Conservation (phyloP, 2,329 filamentous ascomycete species). For the Colletotrichum sp. region DNA sequence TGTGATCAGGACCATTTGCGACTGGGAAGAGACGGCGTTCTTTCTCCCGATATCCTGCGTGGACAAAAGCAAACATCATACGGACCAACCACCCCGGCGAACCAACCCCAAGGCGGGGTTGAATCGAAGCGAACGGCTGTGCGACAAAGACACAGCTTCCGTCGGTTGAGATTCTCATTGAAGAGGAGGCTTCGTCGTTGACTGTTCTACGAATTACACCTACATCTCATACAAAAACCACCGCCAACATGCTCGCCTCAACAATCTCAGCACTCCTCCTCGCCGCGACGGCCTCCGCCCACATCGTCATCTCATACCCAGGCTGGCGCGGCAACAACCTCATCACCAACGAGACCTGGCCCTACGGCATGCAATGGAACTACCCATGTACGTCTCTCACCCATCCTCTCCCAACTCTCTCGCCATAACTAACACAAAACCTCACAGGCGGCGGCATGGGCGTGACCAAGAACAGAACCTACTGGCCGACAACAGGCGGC, state of each 20-base stretch:
- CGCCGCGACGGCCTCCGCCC: slow-evolving; percentile 63
- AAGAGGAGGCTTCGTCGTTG: background rate
- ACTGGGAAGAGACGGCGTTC: background rate
- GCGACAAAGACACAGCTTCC: background rate
- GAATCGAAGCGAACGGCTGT: background rate
- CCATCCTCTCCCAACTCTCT: background rate
- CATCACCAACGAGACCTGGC: slow-evolving; percentile 77
- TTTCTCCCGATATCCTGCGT: background rate
- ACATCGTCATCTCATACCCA: slow-evolving; percentile 86
- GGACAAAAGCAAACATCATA: background rate
- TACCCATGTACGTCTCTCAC: slow-evolving; percentile 78
- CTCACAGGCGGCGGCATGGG: slow-evolving; percentile 80
- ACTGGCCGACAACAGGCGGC: slow-evolving; percentile 88
- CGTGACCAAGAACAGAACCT: slow-evolving; percentile 81
- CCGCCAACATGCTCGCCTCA: slow-evolving; percentile 51
- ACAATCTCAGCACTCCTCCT: slow-evolving; percentile 47
- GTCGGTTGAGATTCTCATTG: background rate
- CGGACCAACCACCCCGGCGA: background rate
- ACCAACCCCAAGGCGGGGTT: background rate
- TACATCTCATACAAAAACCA: background rate
- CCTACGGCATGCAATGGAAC: slow-evolving; percentile 93
- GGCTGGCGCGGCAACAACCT: slow-evolving; percentile 89
- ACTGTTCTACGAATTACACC: background rate
- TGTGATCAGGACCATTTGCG: background rate
- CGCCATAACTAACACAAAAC: slow-evolving; percentile 8